phyloP scores from a whole-genome alignment of 352 stramenopile genomes.

The Sclerospora graminicola region DNA sequence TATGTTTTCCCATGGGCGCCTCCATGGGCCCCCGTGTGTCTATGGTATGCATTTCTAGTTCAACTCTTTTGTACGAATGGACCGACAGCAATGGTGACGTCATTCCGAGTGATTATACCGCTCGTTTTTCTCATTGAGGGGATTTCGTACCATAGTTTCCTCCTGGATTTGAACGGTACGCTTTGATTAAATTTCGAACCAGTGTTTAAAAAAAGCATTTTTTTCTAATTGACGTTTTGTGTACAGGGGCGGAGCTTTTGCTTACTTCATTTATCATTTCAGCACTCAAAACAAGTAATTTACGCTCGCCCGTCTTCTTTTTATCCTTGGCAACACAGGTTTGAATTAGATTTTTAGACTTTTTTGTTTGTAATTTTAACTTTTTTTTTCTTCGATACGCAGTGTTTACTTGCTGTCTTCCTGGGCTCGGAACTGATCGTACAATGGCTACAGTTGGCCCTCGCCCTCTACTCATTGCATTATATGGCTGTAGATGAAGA shows the following conservation, averaged over 20 bases:
- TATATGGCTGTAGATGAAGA: constrained; percentile 64
- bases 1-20: constrained; percentile 84
- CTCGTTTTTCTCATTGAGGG: constrained; percentile 81
- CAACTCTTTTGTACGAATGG: constrained; percentile 82
- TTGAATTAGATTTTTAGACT: not conserved
- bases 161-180: constrained; percentile 83
- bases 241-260: constrained; percentile 65
- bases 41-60: constrained; percentile 86
- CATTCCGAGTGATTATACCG: constrained; percentile 74
- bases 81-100: constrained; percentile 76
- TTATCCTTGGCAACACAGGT: constrained; percentile 74
- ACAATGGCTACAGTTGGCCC: constrained; percentile 72
- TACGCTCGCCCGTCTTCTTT: constrained; percentile 79
- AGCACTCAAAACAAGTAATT: constrained; percentile 76
- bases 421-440: constrained; percentile 72
- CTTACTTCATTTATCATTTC: constrained; percentile 81
- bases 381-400: not conserved
- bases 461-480: constrained; percentile 80
- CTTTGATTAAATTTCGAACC: constrained; percentile 1
- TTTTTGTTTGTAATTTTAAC: not conserved
- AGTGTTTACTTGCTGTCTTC: constrained; percentile 77
- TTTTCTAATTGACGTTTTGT: constrained; percentile 1
- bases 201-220: no score
- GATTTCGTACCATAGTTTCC: constrained; percentile 83
- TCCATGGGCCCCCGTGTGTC: constrained; percentile 79